Evolutionary conservation across 805 yeast species (phyloP).

Genomic region (Cyberlindnera veronae): DNA sequence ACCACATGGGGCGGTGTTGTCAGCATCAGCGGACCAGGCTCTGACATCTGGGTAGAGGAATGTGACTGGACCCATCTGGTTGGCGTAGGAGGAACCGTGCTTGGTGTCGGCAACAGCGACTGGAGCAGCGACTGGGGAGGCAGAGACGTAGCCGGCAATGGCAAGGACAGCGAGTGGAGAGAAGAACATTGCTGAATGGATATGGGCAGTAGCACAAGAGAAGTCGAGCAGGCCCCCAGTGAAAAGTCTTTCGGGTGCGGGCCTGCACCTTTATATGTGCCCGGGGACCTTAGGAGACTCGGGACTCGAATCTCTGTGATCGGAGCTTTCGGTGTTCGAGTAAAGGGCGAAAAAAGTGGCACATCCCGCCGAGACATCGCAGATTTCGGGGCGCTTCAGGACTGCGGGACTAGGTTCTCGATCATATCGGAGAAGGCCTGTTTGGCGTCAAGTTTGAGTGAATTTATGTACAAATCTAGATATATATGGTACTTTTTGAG

Average conservation of each 20-base stretch:
- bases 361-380: too few relatives aligned
- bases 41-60: conserved; percentile 40
- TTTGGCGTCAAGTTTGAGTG: too few relatives aligned
- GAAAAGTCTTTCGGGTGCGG: not conserved
- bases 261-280: too few relatives aligned
- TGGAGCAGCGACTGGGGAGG: conserved; percentile 24
- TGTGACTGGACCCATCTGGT: conserved; percentile 29
- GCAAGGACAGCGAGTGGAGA: conserved; percentile 16
- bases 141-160: conserved; percentile 19
- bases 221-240: not conserved
- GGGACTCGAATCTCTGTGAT: too few relatives aligned
- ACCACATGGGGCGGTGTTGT: conserved; percentile 46
- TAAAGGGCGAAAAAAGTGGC: too few relatives aligned
- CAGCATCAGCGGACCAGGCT: conserved; percentile 44
- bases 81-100: conserved; percentile 27
- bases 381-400: too few relatives aligned
- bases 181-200: conserved; percentile 7
- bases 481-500: too few relatives aligned
- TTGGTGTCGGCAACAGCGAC: conserved; percentile 19
- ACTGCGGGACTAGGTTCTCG: too few relatives aligned
- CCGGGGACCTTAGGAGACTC: too few relatives aligned
- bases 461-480: too few relatives aligned
- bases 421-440: too few relatives aligned
- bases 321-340: too few relatives aligned
- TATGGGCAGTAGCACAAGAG: not conserved